Base-by-base conservation (phyloP, 2,329 filamentous ascomycete genomes). In the Colletotrichum spinosum region DNA sequence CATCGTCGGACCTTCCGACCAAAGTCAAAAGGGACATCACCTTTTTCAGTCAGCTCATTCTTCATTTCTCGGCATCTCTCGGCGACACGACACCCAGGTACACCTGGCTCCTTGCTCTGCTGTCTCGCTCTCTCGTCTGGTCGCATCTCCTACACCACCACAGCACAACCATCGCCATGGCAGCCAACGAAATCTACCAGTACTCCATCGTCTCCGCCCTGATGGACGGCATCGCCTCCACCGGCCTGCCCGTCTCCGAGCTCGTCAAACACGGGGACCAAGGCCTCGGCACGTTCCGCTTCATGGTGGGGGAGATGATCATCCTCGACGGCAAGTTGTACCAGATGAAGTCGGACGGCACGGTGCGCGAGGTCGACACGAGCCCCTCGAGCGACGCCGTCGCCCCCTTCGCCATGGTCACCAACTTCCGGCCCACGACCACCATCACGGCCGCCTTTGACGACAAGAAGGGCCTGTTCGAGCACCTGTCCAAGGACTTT, bases 241-340 rank as follows among this genome's bases (percentile, higher is more conserved):
- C 72, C 12, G 76, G 75, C 63, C 69, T 72, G 9, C 73, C 75
- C 8, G 65, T 77, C 46, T 67, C 72, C 0, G 56, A 55, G 8
- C 67, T 78, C 25, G 68, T 78, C 52, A 55, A 55, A 6, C 72
- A 77, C 58, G 75, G 76, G 59, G 68, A 77, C 70, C 74, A 76
- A 66, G 76, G 76, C 17, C 70, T 78, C 0, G 76, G 76, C 49
- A 78, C 76, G 2, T 78, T 77, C 60, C 69, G 70, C 15, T 52
- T 72, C 70, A 76, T 78, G 72, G 66, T 59, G 15, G 76, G 76
- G 68, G 76, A 78, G 68, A 75, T 78, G 73, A 75, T 78, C 51
- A 60, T 78, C 11, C 63, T 77, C 17, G 72, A 77, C 58, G 74
- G 75, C 25, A 50, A 69, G 2, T 65, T 74, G 35, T 77, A 74